Conservation (phyloP, 345 rosid species). For the Anastatica hierochuntica region DNA sequence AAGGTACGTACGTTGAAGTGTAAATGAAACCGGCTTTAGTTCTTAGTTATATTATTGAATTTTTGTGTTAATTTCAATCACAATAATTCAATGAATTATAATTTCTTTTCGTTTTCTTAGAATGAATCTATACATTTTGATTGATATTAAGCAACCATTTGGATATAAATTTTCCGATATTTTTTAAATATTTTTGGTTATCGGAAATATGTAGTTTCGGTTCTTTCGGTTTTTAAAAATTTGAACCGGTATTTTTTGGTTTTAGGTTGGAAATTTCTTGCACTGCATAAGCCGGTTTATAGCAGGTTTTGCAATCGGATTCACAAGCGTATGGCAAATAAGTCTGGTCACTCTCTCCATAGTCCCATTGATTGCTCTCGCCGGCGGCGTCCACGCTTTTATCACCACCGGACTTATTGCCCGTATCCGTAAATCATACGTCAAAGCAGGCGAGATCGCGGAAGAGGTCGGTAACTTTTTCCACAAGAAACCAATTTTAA, state of each 20-base stretch:
- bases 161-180: no score
- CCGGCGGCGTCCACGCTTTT: constrained; percentile 83
- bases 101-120: background rate
- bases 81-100: no score
- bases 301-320: constrained; percentile 82
- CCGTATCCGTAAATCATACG: constrained; percentile 69
- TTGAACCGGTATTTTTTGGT: no score
- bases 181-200: no score
- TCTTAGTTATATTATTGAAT: background rate
- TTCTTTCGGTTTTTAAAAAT: no score
- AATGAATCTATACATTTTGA: background rate
- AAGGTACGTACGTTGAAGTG: constrained; percentile 70
- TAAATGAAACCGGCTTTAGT: no score
- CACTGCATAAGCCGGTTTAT: constrained; percentile 87
- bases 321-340: constrained; percentile 85
- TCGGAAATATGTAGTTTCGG: no score
- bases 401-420: constrained; percentile 77
- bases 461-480: constrained; percentile 57
- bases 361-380: constrained; percentile 86
- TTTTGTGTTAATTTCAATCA: constrained; percentile 4
- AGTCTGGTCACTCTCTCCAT: constrained; percentile 88
- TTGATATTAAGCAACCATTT: no score
- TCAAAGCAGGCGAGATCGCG: constrained; percentile 93
- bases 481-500: background rate
- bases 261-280: constrained; percentile 88